Conservation (phyloP, 495 filamentous ascomycete genomes). For the Saxophila tyrrhenica region DNA sequence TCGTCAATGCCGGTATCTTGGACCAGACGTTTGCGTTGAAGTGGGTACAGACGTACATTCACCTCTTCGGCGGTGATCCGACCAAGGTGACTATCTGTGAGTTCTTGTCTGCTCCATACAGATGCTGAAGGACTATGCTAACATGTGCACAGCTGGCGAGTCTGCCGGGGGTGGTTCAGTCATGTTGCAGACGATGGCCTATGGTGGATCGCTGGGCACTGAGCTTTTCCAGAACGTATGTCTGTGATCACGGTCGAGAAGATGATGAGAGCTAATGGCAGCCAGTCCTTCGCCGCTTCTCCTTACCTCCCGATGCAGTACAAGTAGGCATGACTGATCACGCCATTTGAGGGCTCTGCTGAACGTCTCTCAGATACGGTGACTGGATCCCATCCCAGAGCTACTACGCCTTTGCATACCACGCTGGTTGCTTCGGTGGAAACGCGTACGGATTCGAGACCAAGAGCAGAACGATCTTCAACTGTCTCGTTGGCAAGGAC, state of each 20-base stretch:
- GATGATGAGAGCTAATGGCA: not conserved
- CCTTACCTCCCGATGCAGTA: conserved; percentile 17
- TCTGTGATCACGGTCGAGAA: not conserved
- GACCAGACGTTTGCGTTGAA: conserved; percentile 59
- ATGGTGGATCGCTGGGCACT: conserved; percentile 34
- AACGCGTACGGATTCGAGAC: conserved; percentile 15
- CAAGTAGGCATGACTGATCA: conserved; percentile 3
- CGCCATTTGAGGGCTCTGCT: too few species aligned
- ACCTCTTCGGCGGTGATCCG: conserved; percentile 57
- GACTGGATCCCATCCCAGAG: conserved; percentile 39
- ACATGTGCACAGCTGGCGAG: conserved; percentile 34
- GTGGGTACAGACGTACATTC: conserved; percentile 63
- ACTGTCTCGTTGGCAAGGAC: conserved; percentile 44
- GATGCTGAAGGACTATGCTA: too few species aligned
- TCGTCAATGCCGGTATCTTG: conserved; percentile 49
- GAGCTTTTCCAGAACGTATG: conserved; percentile 24
- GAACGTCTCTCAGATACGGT: conserved; percentile 11
- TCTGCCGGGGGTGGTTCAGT: conserved; percentile 46
- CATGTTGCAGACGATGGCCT: conserved; percentile 40
- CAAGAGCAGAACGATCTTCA: conserved; percentile 32
- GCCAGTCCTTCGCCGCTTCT: not conserved
- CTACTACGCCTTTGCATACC: conserved; percentile 45
- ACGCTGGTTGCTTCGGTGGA: conserved; percentile 38
- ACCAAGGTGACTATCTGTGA: conserved; percentile 46
- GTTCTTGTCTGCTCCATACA: too few species aligned